These are phyloP conservation scores for Tympanopsis confertula DNA, from an alignment of 2,329 filamentous ascomycete genomes.

Conservation along the genomic window DNA sequence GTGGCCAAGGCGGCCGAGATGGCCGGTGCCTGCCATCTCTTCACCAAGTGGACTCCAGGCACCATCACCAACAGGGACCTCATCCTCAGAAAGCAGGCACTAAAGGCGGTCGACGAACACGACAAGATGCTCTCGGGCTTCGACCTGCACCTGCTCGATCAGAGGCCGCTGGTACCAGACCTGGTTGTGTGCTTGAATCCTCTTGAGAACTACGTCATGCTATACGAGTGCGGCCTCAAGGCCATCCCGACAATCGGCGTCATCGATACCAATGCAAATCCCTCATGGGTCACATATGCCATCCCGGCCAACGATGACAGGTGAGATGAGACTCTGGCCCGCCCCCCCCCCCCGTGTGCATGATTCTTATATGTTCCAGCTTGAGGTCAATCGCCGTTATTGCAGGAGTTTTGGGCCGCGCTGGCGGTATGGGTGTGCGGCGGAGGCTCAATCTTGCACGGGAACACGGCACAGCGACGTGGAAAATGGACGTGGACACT, in stretches of 20 bases:
- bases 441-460: constrained; percentile 39
- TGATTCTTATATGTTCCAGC: constrained; percentile 31
- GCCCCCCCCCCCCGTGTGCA: not conserved
- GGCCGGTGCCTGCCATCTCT: constrained; percentile 73
- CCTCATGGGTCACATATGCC: constrained; percentile 88
- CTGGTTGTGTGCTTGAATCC: constrained; percentile 89
- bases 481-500: not conserved
- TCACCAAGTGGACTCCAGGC: constrained; percentile 85
- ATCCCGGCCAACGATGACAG: constrained; percentile 96
- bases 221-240: constrained; percentile 82
- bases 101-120: constrained; percentile 66
- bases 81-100: constrained; percentile 60
- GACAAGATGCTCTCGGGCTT: constrained; percentile 54
- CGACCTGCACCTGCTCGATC: constrained; percentile 49
- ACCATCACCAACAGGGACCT: constrained; percentile 86
- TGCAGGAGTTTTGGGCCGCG: constrained; percentile 72
- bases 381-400: constrained; percentile 72
- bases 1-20: constrained; percentile 73
- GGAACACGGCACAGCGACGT: not conserved
- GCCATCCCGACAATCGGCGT: constrained; percentile 89
- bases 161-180: constrained; percentile 67
- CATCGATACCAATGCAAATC: constrained; percentile 85
- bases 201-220: constrained; percentile 75
- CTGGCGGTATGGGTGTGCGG: constrained; percentile 66
- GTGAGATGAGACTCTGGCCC: constrained; percentile 27